These are phyloP conservation scores for Fusarium citri DNA, from an alignment of 2,329 filamentous ascomycete species.

Conservation along the genomic window DNA sequence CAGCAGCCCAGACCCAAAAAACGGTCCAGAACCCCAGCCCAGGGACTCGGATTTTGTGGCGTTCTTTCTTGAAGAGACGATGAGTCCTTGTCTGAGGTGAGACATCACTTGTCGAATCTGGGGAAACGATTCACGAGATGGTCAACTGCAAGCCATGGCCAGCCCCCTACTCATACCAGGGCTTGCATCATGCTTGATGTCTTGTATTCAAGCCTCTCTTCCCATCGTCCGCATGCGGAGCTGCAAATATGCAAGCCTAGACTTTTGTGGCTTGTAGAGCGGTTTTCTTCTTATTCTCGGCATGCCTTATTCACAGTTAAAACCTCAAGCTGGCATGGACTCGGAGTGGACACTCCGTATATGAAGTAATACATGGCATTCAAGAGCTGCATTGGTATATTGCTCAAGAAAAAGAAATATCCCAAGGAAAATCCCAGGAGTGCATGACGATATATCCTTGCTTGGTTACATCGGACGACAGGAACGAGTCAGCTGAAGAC, in stretches of 20 bases:
- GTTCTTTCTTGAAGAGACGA: background rate
- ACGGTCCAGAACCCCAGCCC: background rate
- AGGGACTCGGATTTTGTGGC: background rate
- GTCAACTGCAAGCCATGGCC: background rate
- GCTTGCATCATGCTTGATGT: background rate
- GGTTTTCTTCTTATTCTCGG: background rate
- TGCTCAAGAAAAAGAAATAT: background rate
- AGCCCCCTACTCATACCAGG: background rate
- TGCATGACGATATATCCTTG: background rate
- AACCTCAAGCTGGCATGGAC: background rate
- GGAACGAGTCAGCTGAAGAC: constrained; percentile 2
- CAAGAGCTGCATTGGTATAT: background rate
- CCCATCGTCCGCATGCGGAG: constrained; percentile 15
- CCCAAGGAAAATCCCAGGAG: background rate
- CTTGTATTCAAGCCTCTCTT: background rate
- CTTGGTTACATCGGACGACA: constrained; percentile 1
- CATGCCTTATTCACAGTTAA: background rate
- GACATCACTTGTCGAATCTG: background rate
- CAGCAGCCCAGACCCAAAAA: background rate
- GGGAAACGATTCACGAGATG: background rate
- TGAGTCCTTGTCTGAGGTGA: background rate
- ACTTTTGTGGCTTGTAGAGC: background rate
- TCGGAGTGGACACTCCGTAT: background rate
- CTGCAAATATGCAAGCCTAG: background rate
- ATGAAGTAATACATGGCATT: background rate